These are phyloP conservation scores for Zychaea mexicana DNA, from an alignment of 371 early-diverging fungal species.

Conservation along the genomic window DNA sequence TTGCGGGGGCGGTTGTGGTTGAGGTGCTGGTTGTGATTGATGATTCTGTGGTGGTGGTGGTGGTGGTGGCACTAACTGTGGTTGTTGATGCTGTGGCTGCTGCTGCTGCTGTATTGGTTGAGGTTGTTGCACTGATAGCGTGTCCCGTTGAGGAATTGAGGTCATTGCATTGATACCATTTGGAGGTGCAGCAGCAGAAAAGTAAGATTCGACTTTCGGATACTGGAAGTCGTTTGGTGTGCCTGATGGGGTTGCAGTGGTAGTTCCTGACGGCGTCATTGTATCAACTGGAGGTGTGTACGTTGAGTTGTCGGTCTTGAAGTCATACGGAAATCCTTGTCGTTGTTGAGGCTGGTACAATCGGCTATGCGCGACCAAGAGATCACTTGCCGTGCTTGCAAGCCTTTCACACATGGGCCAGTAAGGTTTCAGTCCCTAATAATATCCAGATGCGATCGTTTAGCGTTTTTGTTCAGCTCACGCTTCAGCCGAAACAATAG, in stretches of 20 bases:
- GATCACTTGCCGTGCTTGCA: constrained; percentile 37
- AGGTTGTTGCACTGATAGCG: neutral
- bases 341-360: constrained; percentile 29
- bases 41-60: neutral
- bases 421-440: constrained; percentile 23
- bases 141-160: neutral
- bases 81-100: neutral
- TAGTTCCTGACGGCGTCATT: constrained; percentile 1
- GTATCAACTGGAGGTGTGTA: neutral
- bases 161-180: neutral
- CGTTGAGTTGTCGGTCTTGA: neutral
- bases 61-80: neutral
- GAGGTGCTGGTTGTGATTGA: neutral
- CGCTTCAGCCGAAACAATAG: too few species aligned
- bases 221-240: neutral
- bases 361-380: constrained; percentile 39
- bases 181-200: neutral
- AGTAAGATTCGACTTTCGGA: constrained; percentile 1
- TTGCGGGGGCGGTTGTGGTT: neutral
- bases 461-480: too few species aligned
- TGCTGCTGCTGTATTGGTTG: neutral
- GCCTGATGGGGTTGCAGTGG: neutral
- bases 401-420: constrained; percentile 51
- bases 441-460: neutral
- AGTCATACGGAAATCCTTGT: constrained; percentile 13